Conservation (phyloP, 148 eudicot genomes). For the Chenopodium quinoa region DNA sequence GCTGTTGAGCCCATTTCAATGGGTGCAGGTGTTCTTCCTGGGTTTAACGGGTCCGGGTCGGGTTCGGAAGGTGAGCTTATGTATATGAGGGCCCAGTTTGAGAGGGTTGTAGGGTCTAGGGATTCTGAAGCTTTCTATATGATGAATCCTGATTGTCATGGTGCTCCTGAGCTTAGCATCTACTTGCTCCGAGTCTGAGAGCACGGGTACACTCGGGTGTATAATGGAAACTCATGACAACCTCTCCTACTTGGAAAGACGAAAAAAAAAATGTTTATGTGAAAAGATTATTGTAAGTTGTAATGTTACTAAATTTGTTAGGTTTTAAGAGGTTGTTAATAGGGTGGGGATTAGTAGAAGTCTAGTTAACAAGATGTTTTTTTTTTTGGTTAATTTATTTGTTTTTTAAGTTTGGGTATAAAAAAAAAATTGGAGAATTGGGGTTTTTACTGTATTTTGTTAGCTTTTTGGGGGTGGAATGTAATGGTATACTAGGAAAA, state of each 20-base stretch:
- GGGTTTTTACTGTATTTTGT: conserved; percentile 24
- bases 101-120: conserved; percentile 74
- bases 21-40: conserved; percentile 83
- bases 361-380: conserved; percentile 11
- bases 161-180: conserved; percentile 79
- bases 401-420: conserved; percentile 25
- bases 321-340: not conserved
- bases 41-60: conserved; percentile 40
- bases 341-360: conserved; percentile 12
- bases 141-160: conserved; percentile 80
- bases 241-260: not conserved
- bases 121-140: conserved; percentile 80
- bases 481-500: conserved; percentile 41
- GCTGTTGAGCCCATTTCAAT: conserved; percentile 68
- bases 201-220: not conserved
- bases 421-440: conserved; percentile 23
- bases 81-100: conserved; percentile 86
- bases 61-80: conserved; percentile 54
- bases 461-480: conserved; percentile 35
- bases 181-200: conserved; percentile 64
- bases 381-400: conserved; percentile 16
- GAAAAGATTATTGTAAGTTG: conserved; percentile 22
- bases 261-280: not conserved
- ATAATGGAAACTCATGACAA: not conserved
- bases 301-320: conserved; percentile 9